These are phyloP conservation scores for Thalassiosira exigua DNA, from an alignment of 352 stramenopile genomes.

Conservation along the genomic window DNA sequence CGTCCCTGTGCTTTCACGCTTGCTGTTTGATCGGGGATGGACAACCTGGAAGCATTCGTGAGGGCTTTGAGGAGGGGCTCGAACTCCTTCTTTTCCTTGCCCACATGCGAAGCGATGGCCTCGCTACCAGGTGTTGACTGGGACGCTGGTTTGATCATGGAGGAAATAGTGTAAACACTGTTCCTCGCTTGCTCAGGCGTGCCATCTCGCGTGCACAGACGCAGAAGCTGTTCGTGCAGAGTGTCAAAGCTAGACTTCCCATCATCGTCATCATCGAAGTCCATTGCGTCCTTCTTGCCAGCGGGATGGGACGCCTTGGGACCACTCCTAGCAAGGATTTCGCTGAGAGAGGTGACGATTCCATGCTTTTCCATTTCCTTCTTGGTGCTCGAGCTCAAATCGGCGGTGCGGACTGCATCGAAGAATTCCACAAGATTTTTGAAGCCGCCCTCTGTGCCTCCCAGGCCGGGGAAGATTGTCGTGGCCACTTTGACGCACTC, in stretches of 20 bases:
- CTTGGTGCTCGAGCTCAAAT: conserved; percentile 34
- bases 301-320: conserved; percentile 31
- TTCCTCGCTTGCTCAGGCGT: too few relatives aligned
- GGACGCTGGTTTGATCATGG: too few relatives aligned
- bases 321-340: conserved; percentile 71
- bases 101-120: too few relatives aligned
- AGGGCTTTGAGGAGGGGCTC: too few relatives aligned
- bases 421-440: conserved; percentile 74
- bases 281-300: conserved; percentile 16
- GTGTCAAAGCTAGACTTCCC: conserved; percentile 26
- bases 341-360: conserved; percentile 64
- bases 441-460: conserved; percentile 65
- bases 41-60: too few relatives aligned
- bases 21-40: too few relatives aligned
- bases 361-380: conserved; percentile 58
- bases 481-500: conserved; percentile 56
- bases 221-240: conserved; percentile 59
- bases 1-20: too few relatives aligned
- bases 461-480: conserved; percentile 59
- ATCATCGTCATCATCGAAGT: conserved; percentile 26
- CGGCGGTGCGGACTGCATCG: conserved; percentile 37
- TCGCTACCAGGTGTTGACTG: too few relatives aligned
- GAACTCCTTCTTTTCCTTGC: too few relatives aligned
- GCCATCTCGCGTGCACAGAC: conserved; percentile 68
- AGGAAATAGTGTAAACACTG: too few relatives aligned